Percentiles rank a stretch among this genome's conserved stretches.
These are phyloP conservation scores for Hansenula anomala DNA, from an alignment of 1,139 yeast genomes.

Conservation along the genomic window DNA sequence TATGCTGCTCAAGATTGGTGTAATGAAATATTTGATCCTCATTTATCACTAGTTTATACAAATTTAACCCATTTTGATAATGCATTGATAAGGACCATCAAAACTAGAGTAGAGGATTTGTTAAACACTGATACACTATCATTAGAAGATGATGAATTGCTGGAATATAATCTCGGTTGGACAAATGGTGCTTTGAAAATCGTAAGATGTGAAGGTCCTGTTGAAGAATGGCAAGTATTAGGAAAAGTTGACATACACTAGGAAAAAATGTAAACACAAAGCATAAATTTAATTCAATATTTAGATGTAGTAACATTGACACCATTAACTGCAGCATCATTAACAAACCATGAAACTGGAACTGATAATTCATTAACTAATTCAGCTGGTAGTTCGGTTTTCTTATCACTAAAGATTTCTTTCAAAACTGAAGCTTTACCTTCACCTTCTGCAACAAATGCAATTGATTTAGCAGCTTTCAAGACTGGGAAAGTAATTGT, in stretches of 20 bases:
- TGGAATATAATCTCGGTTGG: conserved; percentile 46
- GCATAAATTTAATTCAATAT: conserved; percentile 28
- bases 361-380: conserved; percentile 51
- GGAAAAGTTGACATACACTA: conserved; percentile 48
- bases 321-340: conserved; percentile 66
- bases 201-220: conserved; percentile 73
- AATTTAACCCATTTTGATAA: conserved; percentile 63
- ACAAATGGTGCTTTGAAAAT: conserved; percentile 65
- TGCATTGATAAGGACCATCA: conserved; percentile 63
- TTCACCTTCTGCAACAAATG: conserved; percentile 88
- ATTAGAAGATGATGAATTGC: conserved; percentile 28
- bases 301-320: conserved; percentile 47
- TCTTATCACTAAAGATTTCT: conserved; percentile 55
- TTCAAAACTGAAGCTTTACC: conserved; percentile 73
- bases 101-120: conserved; percentile 65
- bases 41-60: conserved; percentile 68
- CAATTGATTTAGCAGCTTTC: conserved; percentile 61
- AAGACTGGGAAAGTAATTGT: conserved; percentile 92
- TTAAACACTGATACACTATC: conserved; percentile 45
- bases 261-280: background rate
- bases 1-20: conserved; percentile 47
- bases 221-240: conserved; percentile 63
- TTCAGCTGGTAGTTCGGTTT: conserved; percentile 63
- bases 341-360: conserved; percentile 76
- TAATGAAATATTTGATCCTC: conserved; percentile 59